Evolutionary conservation across 73 alveolate species (phyloP).

Genomic region (Symbiodinium pilosum): DNA sequence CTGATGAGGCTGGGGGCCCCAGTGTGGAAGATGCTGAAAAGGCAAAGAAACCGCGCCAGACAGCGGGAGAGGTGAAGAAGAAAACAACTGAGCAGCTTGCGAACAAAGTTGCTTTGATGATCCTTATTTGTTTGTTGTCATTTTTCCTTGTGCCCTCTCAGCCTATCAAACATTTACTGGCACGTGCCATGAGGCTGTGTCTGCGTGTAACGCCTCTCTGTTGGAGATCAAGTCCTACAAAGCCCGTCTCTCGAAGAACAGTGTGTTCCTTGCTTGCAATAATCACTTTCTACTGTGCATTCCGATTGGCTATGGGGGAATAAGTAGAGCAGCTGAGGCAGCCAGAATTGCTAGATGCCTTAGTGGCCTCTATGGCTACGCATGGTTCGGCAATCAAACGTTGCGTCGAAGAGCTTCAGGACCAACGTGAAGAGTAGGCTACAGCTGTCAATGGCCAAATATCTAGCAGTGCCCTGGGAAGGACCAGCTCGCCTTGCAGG

Average conservation of each 20-base stretch:
- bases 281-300: neutral
- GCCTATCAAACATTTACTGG: too few relatives aligned
- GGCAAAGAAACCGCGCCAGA: neutral
- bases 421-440: neutral
- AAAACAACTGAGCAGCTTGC: neutral
- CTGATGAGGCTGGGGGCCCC: neutral
- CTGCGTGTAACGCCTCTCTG: neutral
- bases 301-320: too few relatives aligned
- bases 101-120: neutral
- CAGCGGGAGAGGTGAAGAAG: too few relatives aligned
- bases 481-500: neutral
- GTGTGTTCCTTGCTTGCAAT: neutral
- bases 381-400: neutral
- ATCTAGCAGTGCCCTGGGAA: too few relatives aligned
- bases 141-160: too few relatives aligned
- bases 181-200: neutral
- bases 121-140: neutral
- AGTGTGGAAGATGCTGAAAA: neutral
- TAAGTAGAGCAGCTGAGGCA: neutral
- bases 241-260: neutral
- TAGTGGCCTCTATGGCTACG: neutral
- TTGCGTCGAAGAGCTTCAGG: neutral
- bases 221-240: neutral
- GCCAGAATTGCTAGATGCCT: neutral
- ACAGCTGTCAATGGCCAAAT: neutral